Percentiles rank a stretch among this genome's conserved stretches.
Evolutionary conservation across 345 rosid genomes (phyloP).

Genomic region (Aquilaria yunnanensis): DNA sequence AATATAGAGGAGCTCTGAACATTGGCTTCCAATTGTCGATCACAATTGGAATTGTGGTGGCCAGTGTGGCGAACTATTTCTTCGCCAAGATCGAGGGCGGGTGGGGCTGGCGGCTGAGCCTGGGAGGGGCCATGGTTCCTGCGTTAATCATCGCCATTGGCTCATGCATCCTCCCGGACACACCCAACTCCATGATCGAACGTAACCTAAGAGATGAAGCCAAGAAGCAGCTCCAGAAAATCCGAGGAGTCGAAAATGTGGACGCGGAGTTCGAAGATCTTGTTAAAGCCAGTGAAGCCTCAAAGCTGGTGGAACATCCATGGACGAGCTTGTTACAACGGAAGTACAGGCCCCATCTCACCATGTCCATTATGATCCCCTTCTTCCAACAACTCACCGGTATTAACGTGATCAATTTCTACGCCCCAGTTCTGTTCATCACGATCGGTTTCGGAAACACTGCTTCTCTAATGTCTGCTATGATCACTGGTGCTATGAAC

Average conservation of each 20-base stretch:
- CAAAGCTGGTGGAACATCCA: slow-evolving; percentile 63
- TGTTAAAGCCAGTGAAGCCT: slow-evolving; percentile 67
- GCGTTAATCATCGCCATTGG: slow-evolving; percentile 85
- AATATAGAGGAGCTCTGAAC: slow-evolving; percentile 84
- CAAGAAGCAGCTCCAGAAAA: slow-evolving; percentile 37
- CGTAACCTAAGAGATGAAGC: slow-evolving; percentile 70
- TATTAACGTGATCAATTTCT: slow-evolving; percentile 83
- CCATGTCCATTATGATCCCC: slow-evolving; percentile 71
- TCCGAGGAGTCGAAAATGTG: slow-evolving; percentile 71
- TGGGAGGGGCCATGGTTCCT: slow-evolving; percentile 96
- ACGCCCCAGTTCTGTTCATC: slow-evolving; percentile 78
- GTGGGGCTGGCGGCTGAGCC: slow-evolving; percentile 93
- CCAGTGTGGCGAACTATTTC: slow-evolving; percentile 77
- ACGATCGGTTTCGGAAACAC: slow-evolving; percentile 68
- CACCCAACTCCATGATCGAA: slow-evolving; percentile 94
- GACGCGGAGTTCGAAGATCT: slow-evolving; percentile 76
- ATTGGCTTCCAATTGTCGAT: slow-evolving; percentile 90
- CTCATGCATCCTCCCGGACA: slow-evolving; percentile 78
- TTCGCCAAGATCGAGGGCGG: slow-evolving; percentile 77
- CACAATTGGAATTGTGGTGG: slow-evolving; percentile 79
- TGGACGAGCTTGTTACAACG: slow-evolving; percentile 74
- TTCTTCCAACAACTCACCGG: slow-evolving; percentile 89
- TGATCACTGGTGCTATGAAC: slow-evolving; percentile 70
- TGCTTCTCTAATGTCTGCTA: slow-evolving; percentile 77
- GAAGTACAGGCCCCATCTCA: slow-evolving; percentile 80